A percentile compares a stretch with the other conserved stretches of the same genome.
Evolutionary conservation across 2,329 filamentous ascomycete species (phyloP).

Genomic region (Byssothecium circinans): DNA sequence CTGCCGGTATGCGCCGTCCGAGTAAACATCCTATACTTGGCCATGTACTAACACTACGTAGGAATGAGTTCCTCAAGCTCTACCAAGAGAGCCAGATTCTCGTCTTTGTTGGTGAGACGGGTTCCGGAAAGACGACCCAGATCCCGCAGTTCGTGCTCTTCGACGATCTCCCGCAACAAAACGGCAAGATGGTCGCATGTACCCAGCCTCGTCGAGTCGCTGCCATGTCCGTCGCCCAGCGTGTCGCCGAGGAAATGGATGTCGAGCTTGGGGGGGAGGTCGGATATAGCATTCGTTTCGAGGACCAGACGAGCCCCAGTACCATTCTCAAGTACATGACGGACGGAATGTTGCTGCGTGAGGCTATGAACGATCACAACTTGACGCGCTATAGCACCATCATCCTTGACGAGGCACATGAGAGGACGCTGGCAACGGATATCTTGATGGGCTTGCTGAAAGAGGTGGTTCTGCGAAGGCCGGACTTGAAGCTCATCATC

Average conservation of each 20-base stretch:
- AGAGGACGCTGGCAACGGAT: conserved; percentile 93
- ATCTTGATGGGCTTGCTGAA: conserved; percentile 93
- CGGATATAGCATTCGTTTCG: conserved; percentile 96
- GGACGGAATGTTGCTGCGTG: conserved; percentile 94
- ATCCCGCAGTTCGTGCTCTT: conserved; percentile 98
- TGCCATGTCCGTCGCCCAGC: conserved; percentile 95
- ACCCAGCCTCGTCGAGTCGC: conserved; percentile 97
- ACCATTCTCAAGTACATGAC: conserved; percentile 99
- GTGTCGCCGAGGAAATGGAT: conserved; percentile 93
- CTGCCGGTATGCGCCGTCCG: conserved; percentile 2
- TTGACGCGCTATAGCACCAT: conserved; percentile 90
- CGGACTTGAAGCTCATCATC: conserved; percentile 91
- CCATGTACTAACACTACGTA: conserved; percentile 37
- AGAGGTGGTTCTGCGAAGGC: conserved; percentile 82
- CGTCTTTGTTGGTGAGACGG: conserved; percentile 97
- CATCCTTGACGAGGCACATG: conserved; percentile 98
- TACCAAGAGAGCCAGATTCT: conserved; percentile 95
- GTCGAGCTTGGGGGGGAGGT: conserved; percentile 89
- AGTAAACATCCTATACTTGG: not conserved
- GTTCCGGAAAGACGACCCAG: conserved; percentile 98
- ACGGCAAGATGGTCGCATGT: conserved; percentile 90
- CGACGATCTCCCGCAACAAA: conserved; percentile 87
- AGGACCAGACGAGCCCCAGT: conserved; percentile 83
- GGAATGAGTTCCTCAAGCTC: conserved; percentile 88
- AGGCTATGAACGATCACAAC: conserved; percentile 90